A percentile compares a stretch with the other conserved stretches of the same genome.
phyloP scores from a whole-genome alignment of 73 alveolate species.

The Paramecium sexaurelia region DNA sequence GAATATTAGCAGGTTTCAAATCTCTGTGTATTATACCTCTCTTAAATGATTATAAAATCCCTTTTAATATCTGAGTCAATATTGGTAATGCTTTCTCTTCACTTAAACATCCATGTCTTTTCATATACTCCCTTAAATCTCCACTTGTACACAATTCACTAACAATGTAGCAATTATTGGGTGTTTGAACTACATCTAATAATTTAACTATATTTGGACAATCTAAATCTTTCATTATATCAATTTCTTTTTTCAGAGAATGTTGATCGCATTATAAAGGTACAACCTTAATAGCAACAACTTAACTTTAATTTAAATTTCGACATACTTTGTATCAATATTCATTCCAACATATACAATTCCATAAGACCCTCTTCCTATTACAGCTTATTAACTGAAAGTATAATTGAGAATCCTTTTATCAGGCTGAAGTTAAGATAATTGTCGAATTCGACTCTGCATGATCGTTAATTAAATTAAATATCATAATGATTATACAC shows the following conservation, averaged over 20 bases:
- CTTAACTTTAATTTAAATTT: neutral
- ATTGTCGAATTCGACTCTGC: slow-evolving; percentile 26
- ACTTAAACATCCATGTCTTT: neutral
- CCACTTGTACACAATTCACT: slow-evolving; percentile 72
- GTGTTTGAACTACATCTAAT: slow-evolving; percentile 65
- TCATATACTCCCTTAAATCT: slow-evolving; percentile 63
- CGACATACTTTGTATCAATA: neutral
- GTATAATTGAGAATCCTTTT: slow-evolving; percentile 59
- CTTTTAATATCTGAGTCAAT: slow-evolving; percentile 49
- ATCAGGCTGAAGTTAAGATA: slow-evolving; percentile 54
- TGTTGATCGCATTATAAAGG: neutral
- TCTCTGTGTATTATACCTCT: slow-evolving; percentile 72
- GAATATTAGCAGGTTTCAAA: slow-evolving; percentile 75
- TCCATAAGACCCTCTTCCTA: slow-evolving; percentile 64
- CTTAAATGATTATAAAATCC: slow-evolving; percentile 47
- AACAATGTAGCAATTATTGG: slow-evolving; percentile 62
- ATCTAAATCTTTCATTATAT: slow-evolving; percentile 67
- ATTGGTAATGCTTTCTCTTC: slow-evolving; percentile 55
- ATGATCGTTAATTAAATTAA: slow-evolving; percentile 41
- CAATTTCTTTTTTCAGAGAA: slow-evolving; percentile 55
- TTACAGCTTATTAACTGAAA: slow-evolving; percentile 31
- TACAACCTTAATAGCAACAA: slow-evolving; percentile 45
- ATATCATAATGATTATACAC: neutral
- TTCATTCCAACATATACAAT: slow-evolving; percentile 62
- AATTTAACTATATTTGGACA: slow-evolving; percentile 67